These are phyloP conservation scores for Agrocybe praecox DNA, from an alignment of 768 basidiomycete genomes.

Conservation along the genomic window DNA sequence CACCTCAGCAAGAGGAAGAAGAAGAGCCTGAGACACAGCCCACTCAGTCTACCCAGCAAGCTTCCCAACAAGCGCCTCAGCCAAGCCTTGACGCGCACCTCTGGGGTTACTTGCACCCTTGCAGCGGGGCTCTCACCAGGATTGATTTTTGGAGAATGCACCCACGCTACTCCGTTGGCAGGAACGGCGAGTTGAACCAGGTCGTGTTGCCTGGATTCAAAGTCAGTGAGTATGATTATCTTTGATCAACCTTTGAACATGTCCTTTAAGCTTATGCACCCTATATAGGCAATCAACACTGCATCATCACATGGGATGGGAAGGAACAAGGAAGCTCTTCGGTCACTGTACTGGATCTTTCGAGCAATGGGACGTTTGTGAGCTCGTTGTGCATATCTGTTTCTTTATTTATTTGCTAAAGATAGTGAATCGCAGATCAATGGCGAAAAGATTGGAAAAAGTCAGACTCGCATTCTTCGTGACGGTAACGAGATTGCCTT, in stretches of 20 bases:
- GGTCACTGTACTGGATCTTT: conserved; percentile 56
- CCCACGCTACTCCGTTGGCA: conserved; percentile 55
- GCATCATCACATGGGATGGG: conserved; percentile 62
- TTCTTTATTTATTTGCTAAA: background rate
- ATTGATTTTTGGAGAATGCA: conserved; percentile 64
- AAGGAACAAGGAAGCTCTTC: conserved; percentile 37
- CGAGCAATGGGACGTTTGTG: conserved; percentile 78
- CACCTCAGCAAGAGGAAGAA: conserved; percentile 30
- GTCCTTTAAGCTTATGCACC: conserved; percentile 2
- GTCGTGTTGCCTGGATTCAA: conserved; percentile 69
- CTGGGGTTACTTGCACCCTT: conserved; percentile 77
- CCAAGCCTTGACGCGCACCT: conserved; percentile 43
- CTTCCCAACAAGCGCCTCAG: conserved; percentile 32
- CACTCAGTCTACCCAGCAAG: conserved; percentile 48
- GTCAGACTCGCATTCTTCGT: conserved; percentile 54
- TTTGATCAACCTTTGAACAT: background rate
- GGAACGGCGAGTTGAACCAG: conserved; percentile 48
- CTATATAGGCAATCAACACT: conserved; percentile 56
- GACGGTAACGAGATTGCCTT: conserved; percentile 91
- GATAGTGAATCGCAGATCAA: conserved; percentile 54
- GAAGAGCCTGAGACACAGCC: conserved; percentile 33
- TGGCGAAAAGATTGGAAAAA: conserved; percentile 61
- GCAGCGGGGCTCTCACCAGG: conserved; percentile 49
- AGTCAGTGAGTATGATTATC: conserved; percentile 59
- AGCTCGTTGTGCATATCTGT: conserved; percentile 23